Evolutionary conservation across 768 basidiomycete genomes (phyloP), one percentile per base, ranked within the genome.

Genomic region (Rhodotorula babjevae): DNA sequence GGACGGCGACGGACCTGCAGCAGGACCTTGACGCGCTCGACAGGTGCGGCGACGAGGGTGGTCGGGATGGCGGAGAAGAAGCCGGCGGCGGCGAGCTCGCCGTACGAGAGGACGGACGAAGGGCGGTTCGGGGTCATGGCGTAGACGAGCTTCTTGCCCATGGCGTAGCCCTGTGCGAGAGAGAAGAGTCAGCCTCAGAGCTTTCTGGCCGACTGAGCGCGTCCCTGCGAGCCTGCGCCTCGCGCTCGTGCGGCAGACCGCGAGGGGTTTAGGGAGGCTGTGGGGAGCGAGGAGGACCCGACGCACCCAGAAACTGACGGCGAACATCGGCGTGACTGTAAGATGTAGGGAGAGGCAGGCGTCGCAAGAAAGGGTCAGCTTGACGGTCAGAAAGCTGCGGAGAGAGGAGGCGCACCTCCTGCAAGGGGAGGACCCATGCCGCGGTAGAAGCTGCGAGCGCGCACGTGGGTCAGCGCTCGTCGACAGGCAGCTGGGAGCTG

Each of bases 311-410:
- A 99, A 98, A 8, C 93, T 95, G 44, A 98, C 84, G 8, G 96
- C 96, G 78, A 99, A 99, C 79, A 97, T 98, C 47, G 96, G 96
- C 10, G 96, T 98, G 42, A 99, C 92, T 42, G 95, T 93, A 44
- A 50, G 14, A 1, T 36, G n/a, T 23, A 50, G 36, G 27, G 3
- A n/a, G 33, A 57, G 23, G 25, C 25, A 61, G 25, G 6, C 18
- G 18, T 27, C 33, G 31, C 36, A 18, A 40, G 25, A 14, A 64
- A 27, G 42, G 42, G n/a, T n/a, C n/a, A n/a, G n/a, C n/a, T n/a
- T n/a, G n/a, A n/a, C n/a, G n/a, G n/a, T n/a, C n/a, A n/a, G n/a
- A n/a, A n/a, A n/a, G n/a, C n/a, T n/a, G n/a, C 14, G 52, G 33
- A 12, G 2, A 14, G 46, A 31, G 25, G 0, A 12, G 5, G 47